A percentile compares a stretch with the other conserved stretches of the same genome.
These are phyloP conservation scores for Aspergillus tanneri DNA, from an alignment of 2,329 filamentous ascomycete species.

Conservation along the genomic window DNA sequence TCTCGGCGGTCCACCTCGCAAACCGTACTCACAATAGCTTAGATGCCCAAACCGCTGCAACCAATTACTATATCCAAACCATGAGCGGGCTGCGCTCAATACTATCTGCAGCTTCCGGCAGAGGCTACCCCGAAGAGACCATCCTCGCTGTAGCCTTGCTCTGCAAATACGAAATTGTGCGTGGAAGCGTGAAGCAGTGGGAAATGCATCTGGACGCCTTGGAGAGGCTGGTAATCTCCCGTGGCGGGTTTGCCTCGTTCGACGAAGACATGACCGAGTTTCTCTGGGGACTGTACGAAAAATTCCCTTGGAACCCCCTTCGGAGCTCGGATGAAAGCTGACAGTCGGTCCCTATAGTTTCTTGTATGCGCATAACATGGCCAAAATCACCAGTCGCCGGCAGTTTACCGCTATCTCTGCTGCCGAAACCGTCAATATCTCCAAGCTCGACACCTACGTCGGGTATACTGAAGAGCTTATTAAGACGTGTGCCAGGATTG, in stretches of 20 bases:
- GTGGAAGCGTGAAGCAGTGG: slow-evolving; percentile 41
- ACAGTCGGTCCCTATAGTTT: slow-evolving; percentile 23
- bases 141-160: slow-evolving; percentile 38
- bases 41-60: slow-evolving; percentile 30
- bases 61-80: slow-evolving; percentile 35
- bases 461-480: slow-evolving; percentile 40
- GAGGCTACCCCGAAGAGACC: slow-evolving; percentile 29
- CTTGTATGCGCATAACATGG: slow-evolving; percentile 36
- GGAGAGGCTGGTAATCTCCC: slow-evolving; percentile 33
- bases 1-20: slow-evolving; percentile 39
- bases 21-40: slow-evolving; percentile 29
- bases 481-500: slow-evolving; percentile 34
- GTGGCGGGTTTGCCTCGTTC: slow-evolving; percentile 33
- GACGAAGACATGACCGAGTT: slow-evolving; percentile 34
- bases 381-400: slow-evolving; percentile 34
- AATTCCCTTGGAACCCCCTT: not conserved
- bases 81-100: slow-evolving; percentile 33
- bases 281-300: slow-evolving; percentile 35
- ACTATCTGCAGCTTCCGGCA: slow-evolving; percentile 20
- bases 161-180: slow-evolving; percentile 41
- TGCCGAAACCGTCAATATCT: slow-evolving; percentile 25
- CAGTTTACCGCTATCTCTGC: slow-evolving; percentile 20
- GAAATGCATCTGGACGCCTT: slow-evolving; percentile 37
- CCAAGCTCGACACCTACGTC: slow-evolving; percentile 38
- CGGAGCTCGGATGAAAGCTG: not conserved